These are phyloP conservation scores for Sporothrix euskadiensis DNA, from an alignment of 2,329 filamentous ascomycete genomes.

Conservation along the genomic window DNA sequence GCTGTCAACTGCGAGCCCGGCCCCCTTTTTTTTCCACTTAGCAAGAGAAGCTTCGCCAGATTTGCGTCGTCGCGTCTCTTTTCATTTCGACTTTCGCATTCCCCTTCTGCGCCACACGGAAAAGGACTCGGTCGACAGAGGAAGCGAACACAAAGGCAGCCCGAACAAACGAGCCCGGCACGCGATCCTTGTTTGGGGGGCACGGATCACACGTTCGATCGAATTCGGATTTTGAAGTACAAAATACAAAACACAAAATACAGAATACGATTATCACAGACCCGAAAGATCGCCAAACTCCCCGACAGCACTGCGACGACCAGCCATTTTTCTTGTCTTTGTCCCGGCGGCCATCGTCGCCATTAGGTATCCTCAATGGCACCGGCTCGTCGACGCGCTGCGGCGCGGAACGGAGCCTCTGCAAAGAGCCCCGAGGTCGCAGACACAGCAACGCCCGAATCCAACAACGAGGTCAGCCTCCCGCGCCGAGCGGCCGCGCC, in stretches of 20 bases:
- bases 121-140: neutral
- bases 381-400: slow-evolving; percentile 32
- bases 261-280: neutral
- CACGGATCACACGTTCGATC: neutral
- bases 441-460: slow-evolving; percentile 11
- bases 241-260: neutral
- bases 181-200: slow-evolving; percentile 1
- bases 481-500: slow-evolving; percentile 25
- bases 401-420: slow-evolving; percentile 29
- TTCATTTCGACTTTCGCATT: neutral
- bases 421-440: slow-evolving; percentile 24
- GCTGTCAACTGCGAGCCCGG: slow-evolving; percentile 14
- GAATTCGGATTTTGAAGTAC: neutral
- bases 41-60: slow-evolving; percentile 2
- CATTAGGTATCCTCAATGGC: slow-evolving; percentile 25
- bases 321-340: neutral
- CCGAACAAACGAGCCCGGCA: slow-evolving; percentile 8
- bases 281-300: neutral
- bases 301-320: slow-evolving; percentile 13
- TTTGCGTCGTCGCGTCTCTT: slow-evolving; percentile 7
- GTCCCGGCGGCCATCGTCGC: neutral
- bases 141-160: neutral
- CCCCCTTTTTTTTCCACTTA: slow-evolving; percentile 14
- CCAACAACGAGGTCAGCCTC: slow-evolving; percentile 22
- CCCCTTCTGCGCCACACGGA: slow-evolving; percentile 7